Base-by-base conservation (phyloP, 2,329 filamentous ascomycete species). In the Exophiala bonariae region DNA sequence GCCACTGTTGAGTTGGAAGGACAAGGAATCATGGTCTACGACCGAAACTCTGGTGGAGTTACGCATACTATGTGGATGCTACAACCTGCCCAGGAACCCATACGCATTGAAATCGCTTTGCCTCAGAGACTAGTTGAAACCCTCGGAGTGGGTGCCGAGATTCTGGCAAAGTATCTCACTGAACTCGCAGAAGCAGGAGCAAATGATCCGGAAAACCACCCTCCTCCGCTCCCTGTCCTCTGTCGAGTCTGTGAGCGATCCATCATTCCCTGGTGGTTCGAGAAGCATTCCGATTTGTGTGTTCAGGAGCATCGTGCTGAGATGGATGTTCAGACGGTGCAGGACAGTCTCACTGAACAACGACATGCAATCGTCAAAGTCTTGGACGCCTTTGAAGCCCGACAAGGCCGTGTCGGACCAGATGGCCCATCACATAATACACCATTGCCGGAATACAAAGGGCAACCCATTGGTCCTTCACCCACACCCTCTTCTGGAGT, bases 181-280 rank as follows among this genome's bases (percentile, higher is more conserved):
- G 82, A 84, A 50, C 77, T 99, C 28, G 89, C 93, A 38, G 93
- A 99, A 64, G 82, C 84, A 32, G 89, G 87, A 40, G 77, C 85
- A 20, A 86, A 87, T 32, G 89, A 83, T 60, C 83, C 87, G 16
- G 80, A 81, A 40, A 82, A 85, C 61, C 85, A 91, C 64, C 84
- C 89, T 8, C 89, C 89, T 2, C 90, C 92, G 0, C 76, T 83
- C 9, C 89, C 90, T 1, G 86, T 97, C 3, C 80, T 99, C 13
- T 99, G 93, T 67, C 89, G 93, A 42, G 97, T 99, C 45, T 99
- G 93, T 67, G 93, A 99, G 66, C 88, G 93, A 44, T 89, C 96
- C 54, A 97, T 99, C 51, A 89, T 89, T 3, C 90, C 92, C 1
- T 99, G 93, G 93, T 99, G 93, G 95, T 99, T 99, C 60, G 93